Base-by-base conservation (phyloP, 179 eudicot genomes). In the Spergularia azorica region DNA sequence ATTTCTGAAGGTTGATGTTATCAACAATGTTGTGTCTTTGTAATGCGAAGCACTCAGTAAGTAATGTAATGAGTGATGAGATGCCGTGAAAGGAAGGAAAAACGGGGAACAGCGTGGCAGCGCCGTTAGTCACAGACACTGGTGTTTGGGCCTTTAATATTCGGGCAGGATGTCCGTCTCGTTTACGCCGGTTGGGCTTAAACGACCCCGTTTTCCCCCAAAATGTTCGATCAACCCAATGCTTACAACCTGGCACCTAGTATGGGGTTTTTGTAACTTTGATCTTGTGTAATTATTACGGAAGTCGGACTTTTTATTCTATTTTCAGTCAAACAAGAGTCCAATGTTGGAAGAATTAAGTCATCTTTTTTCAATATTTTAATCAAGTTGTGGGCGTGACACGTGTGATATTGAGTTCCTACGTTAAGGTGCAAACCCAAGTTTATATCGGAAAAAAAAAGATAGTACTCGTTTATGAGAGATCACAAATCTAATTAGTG, bases 121-220 rank as follows among this genome's bases (percentile, higher is more conserved):
- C 74, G 79, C 79, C 79, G 68, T 16, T 69, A 60, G 79, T 77
- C 74, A 76, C 79, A 61, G 8, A 39, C 60, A 3, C 18, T 74
- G 70, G 48, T 50, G 16, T 39, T n/a, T 26, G 6, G 70, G 21
- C 38, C 14, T 20, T 62, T 18, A 18, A 57, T 26, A 13, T 9
- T 0, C n/a, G 15, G 55, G 15, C 26, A 61, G 67, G 15, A 21
- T 51, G 17, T 32, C 58, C 70, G 32, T 74, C 48, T 9, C 70
- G 69, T 63, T 26, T 62, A 74, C 76, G 76, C 14, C 14, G 21
- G 11, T 70, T 26, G 62, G 21, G 41, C 20, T 16, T 46, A 6
- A 70, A 12, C 62, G 32, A 36, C 6, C 48, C 71, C 71, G 51
- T 46, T 67, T 67, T 18, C 36, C 71, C 16, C 58, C 32, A 54